A percentile compares a stretch with the other conserved stretches of the same genome.
Evolutionary conservation across 225 moss, liverwort and hornwort species (phyloP).

Genomic region (Ulota crispa): DNA sequence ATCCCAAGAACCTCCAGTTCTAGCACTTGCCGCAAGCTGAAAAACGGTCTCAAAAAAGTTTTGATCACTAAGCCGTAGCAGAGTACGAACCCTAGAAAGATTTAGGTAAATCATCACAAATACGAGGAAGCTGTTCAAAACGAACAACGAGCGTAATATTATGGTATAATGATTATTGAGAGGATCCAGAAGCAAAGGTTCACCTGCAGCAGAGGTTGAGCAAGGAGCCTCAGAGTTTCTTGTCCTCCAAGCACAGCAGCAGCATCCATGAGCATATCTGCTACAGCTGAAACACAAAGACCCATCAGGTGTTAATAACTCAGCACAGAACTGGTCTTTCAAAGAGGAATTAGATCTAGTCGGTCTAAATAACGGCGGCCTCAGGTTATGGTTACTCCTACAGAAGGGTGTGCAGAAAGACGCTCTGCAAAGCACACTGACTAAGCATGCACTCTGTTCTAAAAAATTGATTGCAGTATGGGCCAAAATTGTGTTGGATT

Average conservation of each 20-base stretch:
- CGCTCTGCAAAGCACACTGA: not conserved
- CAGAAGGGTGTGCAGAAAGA: not conserved
- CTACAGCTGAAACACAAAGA: constrained; percentile 67
- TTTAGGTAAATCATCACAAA: constrained; percentile 1
- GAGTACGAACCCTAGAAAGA: not conserved
- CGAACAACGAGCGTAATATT: not conserved
- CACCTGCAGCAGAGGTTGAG: constrained; percentile 87
- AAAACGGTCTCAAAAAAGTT: constrained; percentile 13
- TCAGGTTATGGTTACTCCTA: not conserved
- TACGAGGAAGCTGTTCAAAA: not conserved
- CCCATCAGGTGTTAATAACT: constrained; percentile 18
- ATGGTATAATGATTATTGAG: not conserved
- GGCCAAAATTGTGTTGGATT: not conserved
- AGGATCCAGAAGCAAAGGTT: constrained; percentile 9
- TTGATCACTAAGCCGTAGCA: not conserved
- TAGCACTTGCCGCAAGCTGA: constrained; percentile 70
- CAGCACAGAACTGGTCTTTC: not conserved
- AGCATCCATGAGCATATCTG: constrained; percentile 94
- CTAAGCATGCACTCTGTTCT: not conserved
- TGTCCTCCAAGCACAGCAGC: constrained; percentile 89
- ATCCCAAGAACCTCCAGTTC: constrained; percentile 78
- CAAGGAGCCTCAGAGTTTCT: constrained; percentile 76
- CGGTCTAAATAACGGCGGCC: not conserved
- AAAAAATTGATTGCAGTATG: not conserved
- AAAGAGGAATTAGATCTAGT: not conserved